These are phyloP conservation scores for Gaeumannomyces sp. DNA, from an alignment of 2,329 filamentous ascomycete species.

Conservation along the genomic window DNA sequence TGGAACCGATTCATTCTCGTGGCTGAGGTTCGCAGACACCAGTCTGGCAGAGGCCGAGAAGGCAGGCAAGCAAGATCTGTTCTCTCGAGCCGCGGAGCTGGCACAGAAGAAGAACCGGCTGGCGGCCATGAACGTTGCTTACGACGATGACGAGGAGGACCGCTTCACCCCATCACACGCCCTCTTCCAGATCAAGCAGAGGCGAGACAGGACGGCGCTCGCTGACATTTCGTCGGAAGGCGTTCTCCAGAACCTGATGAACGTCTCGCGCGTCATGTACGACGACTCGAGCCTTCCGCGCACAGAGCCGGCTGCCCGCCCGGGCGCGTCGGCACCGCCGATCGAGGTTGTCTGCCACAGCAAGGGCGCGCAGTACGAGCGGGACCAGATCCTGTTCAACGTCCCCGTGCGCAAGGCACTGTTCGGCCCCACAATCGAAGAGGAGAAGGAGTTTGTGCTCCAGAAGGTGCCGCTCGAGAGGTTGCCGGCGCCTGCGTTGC, in stretches of 20 bases:
- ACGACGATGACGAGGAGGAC: slow-evolving; percentile 57
- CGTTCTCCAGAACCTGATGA: slow-evolving; percentile 68
- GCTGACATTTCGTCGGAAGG: slow-evolving; percentile 67
- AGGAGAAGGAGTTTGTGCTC: slow-evolving; percentile 71
- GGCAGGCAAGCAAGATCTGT: slow-evolving; percentile 62
- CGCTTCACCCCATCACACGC: slow-evolving; percentile 67
- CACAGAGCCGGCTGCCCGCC: slow-evolving; percentile 75
- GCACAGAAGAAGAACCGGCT: slow-evolving; percentile 52
- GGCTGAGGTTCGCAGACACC: slow-evolving; percentile 77
- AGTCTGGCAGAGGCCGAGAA: slow-evolving; percentile 68
- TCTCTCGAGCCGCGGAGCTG: slow-evolving; percentile 57
- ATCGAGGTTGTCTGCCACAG: slow-evolving; percentile 74
- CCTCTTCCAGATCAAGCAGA: slow-evolving; percentile 72
- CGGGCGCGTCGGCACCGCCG: slow-evolving; percentile 77
- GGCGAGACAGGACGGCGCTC: slow-evolving; percentile 59
- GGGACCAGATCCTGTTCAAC: slow-evolving; percentile 74
- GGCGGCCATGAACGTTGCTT: slow-evolving; percentile 59
- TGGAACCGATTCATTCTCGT: slow-evolving; percentile 69
- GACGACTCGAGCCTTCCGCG: slow-evolving; percentile 64
- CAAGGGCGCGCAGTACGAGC: slow-evolving; percentile 58
- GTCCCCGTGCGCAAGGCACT: slow-evolving; percentile 65
- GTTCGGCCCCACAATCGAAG: slow-evolving; percentile 55
- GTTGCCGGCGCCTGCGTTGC: slow-evolving; percentile 57
- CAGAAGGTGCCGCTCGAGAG: slow-evolving; percentile 61
- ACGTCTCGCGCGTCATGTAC: slow-evolving; percentile 63